Evolutionary conservation across 495 filamentous ascomycete genomes (phyloP).

Genomic region (Cladorrhinum samala): DNA sequence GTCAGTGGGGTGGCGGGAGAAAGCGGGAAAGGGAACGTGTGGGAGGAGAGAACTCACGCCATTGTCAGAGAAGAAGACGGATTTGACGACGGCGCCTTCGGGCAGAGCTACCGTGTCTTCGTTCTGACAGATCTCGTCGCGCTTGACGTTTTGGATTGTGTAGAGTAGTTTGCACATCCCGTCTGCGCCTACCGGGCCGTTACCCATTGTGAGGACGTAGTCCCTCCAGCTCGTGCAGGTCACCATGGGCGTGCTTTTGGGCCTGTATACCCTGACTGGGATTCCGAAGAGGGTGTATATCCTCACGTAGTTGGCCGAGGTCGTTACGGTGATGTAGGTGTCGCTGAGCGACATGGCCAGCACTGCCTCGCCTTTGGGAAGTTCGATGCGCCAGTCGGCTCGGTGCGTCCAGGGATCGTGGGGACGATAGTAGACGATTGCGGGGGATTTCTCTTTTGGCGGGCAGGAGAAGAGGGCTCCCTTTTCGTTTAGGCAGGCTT

Average conservation of each 20-base stretch:
- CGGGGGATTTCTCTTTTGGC: constrained; percentile 58
- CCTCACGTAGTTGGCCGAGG: constrained; percentile 77
- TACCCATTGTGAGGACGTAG: constrained; percentile 90
- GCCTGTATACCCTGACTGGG: constrained; percentile 79
- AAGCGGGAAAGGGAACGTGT: neutral
- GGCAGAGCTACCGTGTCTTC: constrained; percentile 85
- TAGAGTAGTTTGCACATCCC: constrained; percentile 73
- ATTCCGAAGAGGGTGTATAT: constrained; percentile 91
- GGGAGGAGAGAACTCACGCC: constrained; percentile 53
- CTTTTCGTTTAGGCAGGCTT: constrained; percentile 80
- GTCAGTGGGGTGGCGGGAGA: neutral
- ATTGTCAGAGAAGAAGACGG: constrained; percentile 84
- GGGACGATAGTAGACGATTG: constrained; percentile 90
- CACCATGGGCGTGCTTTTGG: constrained; percentile 82
- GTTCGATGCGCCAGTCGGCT: constrained; percentile 79
- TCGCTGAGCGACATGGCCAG: constrained; percentile 87
- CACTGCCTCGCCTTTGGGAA: constrained; percentile 76
- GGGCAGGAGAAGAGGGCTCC: constrained; percentile 83
- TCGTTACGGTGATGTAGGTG: constrained; percentile 82
- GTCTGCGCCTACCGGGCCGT: constrained; percentile 74
- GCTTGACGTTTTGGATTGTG: constrained; percentile 86
- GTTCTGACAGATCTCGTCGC: constrained; percentile 86
- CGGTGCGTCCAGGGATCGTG: constrained; percentile 94
- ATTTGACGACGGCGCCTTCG: constrained; percentile 61
- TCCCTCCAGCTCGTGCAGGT: constrained; percentile 89